Evolutionary conservation across 1,284 basidiomycete genomes (phyloP), one percentile per base, ranked within the genome.

Genomic region (Ceratobasidium sp.): DNA sequence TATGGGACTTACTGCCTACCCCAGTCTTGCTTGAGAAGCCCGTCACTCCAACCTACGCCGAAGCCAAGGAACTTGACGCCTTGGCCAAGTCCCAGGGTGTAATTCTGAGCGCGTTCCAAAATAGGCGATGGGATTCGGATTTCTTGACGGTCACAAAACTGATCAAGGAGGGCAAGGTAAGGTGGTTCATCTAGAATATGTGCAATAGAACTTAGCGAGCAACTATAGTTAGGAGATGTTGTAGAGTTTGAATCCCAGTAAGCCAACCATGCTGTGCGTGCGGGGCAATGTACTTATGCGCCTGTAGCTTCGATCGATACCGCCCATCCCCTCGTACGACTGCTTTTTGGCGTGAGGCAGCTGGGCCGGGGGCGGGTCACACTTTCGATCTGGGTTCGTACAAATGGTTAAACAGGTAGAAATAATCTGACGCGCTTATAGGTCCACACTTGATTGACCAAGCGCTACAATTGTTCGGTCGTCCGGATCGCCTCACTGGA

Each of bases 1-100:
- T 49, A 56, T 56, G n/a, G 31, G 13, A 24, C 49, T 74, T 49
- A 68, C 37, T 14, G 16, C 39, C 24, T 51, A 31, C 8, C 66
- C 22, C 75, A 91, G 89, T 89, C 27, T 88, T 96, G 61, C 88
- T 94, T 54, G 94, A 96, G 81, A 96, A 96, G 81, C 94, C 94
- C 1, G 86, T 95, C 24, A 90, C 91, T 1, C 86, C 91, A 0
- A 91, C 89, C 0, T 84, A 84, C 4, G 82, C 82, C 22, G 86
- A 95, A 81, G 92, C 92, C 0, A 83, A 83, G 76, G 89, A 92
- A 77, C 87, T 96, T 39, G 87, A 87, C 43, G 81, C 82, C 13
- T 82, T 95, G 59, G 93, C 94, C 1, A 86, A 85, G 78, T 82
- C 84, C 14, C 92, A 92, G 82, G 95, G 49, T 92, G 75, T 76